Conservation (phyloP, 2,329 filamentous ascomycete species). For the Xylariaceae sp. region DNA sequence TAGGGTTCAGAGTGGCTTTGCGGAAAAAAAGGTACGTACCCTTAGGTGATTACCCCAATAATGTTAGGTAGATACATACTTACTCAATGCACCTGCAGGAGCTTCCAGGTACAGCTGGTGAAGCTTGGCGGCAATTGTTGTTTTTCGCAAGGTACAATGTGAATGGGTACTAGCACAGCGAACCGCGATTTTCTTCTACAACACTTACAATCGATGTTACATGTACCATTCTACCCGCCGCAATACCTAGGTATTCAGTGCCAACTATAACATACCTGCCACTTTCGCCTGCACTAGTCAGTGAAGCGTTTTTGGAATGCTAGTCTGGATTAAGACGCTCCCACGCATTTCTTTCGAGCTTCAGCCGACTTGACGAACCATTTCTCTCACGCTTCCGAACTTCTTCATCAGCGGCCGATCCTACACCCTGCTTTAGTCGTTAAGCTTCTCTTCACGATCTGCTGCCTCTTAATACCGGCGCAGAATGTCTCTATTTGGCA, state of each 20-base stretch:
- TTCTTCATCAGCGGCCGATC: neutral
- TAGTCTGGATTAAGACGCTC: constrained; percentile 9
- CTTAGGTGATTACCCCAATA: neutral
- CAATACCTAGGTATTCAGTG: no score
- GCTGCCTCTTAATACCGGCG: neutral
- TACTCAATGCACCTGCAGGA: neutral
- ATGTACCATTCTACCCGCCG: no score
- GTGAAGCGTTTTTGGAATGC: neutral
- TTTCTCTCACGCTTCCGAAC: neutral
- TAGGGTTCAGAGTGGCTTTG: neutral
- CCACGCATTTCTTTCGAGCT: constrained; percentile 3
- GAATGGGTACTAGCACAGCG: constrained; percentile 9
- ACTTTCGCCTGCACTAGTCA: no score
- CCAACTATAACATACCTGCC: no score
- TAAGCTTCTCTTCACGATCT: neutral
- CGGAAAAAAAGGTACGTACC: no score
- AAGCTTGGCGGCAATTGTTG: constrained; percentile 20
- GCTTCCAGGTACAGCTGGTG: constrained; percentile 2
- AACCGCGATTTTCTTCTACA: neutral
- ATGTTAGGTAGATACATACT: neutral
- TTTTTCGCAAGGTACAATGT: constrained; percentile 22
- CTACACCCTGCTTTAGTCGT: neutral
- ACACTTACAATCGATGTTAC: no score
- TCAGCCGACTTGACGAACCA: constrained; percentile 9
- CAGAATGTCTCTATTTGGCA: constrained; percentile 38